Evolutionary conservation across 2,329 filamentous ascomycete species (phyloP).

Genomic region (Alternaria sp.): DNA sequence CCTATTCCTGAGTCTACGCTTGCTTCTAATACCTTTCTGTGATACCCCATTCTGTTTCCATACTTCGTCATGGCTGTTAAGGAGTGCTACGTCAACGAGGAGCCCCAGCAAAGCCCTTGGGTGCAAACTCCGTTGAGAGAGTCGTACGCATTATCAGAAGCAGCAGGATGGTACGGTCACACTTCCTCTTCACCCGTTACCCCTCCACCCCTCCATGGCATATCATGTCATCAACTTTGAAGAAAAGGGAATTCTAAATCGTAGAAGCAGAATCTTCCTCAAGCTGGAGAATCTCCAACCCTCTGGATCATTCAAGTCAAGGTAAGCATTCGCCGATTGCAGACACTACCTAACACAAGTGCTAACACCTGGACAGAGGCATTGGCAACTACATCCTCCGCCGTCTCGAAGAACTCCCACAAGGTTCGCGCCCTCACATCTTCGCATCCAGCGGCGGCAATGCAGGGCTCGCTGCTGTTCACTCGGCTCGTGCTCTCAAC

Average conservation of each 20-base stretch:
- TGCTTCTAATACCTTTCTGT: conserved; percentile 15
- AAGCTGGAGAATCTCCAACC: conserved; percentile 88
- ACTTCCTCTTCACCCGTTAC: conserved; percentile 21
- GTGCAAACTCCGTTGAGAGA: conserved; percentile 75
- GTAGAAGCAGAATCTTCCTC: conserved; percentile 75
- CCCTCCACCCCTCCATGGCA: not conserved
- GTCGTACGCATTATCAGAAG: conserved; percentile 71
- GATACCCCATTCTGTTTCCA: conserved; percentile 13
- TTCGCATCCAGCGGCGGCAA: conserved; percentile 85
- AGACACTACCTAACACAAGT: not conserved
- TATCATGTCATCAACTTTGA: not conserved
- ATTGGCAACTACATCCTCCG: conserved; percentile 75
- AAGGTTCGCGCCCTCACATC: conserved; percentile 65
- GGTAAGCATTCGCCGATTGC: conserved; percentile 33
- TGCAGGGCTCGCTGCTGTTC: conserved; percentile 82
- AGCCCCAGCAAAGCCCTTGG: conserved; percentile 61
- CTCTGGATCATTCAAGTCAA: conserved; percentile 84
- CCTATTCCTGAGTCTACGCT: conserved; percentile 2
- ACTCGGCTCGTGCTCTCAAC: conserved; percentile 70
- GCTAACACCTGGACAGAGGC: conserved; percentile 53
- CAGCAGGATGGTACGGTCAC: conserved; percentile 73
- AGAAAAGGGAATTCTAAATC: conserved; percentile 50
- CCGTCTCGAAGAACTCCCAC: conserved; percentile 51
- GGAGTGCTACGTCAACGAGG: conserved; percentile 28
- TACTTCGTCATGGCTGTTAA: conserved; percentile 37